Evolutionary conservation across 768 basidiomycete species (phyloP).

Genomic region (Lactarius trivialis): DNA sequence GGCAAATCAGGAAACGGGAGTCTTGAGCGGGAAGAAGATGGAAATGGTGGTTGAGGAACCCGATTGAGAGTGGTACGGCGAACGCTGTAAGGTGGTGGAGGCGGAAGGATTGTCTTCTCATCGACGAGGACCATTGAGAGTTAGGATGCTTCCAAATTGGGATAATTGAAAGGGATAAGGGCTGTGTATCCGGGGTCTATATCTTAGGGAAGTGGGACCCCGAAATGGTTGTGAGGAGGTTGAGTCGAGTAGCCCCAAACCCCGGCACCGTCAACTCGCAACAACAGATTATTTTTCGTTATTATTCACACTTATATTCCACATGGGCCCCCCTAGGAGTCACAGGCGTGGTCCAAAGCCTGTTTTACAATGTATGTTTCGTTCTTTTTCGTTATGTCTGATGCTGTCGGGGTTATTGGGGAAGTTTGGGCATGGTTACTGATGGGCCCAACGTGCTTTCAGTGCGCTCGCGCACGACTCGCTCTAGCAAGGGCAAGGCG

Average conservation of each 20-base stretch:
- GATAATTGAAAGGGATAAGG: background rate
- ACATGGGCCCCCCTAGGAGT: slow-evolving; percentile 21
- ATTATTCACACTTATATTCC: slow-evolving; percentile 11
- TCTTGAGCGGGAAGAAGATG: background rate
- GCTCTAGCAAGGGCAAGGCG: slow-evolving; percentile 51
- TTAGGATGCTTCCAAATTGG: background rate
- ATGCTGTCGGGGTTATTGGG: background rate
- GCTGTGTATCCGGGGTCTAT: background rate
- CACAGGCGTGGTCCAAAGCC: slow-evolving; percentile 20
- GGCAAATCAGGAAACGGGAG: slow-evolving; percentile 39
- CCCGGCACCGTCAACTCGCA: slow-evolving; percentile 16
- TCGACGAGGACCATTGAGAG: slow-evolving; percentile 36
- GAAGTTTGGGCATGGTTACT: slow-evolving; percentile 17
- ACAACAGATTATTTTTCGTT: slow-evolving; percentile 2
- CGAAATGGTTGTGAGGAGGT: background rate
- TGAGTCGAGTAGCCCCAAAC: slow-evolving; percentile 2
- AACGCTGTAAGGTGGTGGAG: slow-evolving; percentile 11
- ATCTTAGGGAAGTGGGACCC: slow-evolving; percentile 8
- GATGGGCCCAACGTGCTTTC: slow-evolving; percentile 25
- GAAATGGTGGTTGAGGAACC: slow-evolving; percentile 12
- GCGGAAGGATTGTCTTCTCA: slow-evolving; percentile 9
- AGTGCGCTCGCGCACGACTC: slow-evolving; percentile 54
- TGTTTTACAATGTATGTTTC: slow-evolving; percentile 17
- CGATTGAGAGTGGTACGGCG: background rate
- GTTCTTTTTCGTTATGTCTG: background rate